Base-by-base conservation (phyloP, 768 basidiomycete genomes). In the Pisolithus orientalis region DNA sequence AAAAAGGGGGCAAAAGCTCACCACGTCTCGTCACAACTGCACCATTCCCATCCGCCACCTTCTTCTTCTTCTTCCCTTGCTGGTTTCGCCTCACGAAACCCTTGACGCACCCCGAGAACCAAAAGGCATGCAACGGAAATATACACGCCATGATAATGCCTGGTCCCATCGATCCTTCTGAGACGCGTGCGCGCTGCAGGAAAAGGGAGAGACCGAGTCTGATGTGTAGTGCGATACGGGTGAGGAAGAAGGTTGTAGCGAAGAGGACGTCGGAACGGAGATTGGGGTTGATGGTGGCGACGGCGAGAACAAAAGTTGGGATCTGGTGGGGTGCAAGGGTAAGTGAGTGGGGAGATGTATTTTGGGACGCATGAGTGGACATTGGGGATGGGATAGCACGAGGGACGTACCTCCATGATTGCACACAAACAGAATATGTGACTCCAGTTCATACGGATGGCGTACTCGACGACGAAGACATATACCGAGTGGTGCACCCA, bases 401-500 rank as follows among this genome's bases (percentile, higher is more conserved):
- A 17, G 61, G 24, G 60, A 65, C 64, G 25, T 54, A 69, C 73
- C 70, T 81, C 80, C 80, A 82, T 79, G 21, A 74, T 52, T 0
- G 71, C 69, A 25, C 63, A 67, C 13, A 79, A 61, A 25, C 70
- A 65, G 60, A 82, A 81, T 13, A 79, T 62, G 27, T 74, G 71
- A 3, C 71, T 59, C 67, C 70, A 74, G 7, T 54, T 58, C 11
- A 57, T 55, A 25, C 68, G 62, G 16, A 75, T 63, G 3, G 71
- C 57, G 53, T 74, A 61, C 25, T 76, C 67, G 53, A 75, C 69
- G 9, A 80, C 58, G 42, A 65, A 57, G 51, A 78, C 60, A 56
- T 79, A 78, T 27, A 69, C 54, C 1, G 67, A 57, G 57, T 79
- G 76, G 49, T 81, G 79, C 21, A 78, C 66, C 80, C 80, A 81